Evolutionary conservation across 129 eudicot species (phyloP), one percentile per base, ranked within the genome.

Genomic region (Lactuca saligna): DNA sequence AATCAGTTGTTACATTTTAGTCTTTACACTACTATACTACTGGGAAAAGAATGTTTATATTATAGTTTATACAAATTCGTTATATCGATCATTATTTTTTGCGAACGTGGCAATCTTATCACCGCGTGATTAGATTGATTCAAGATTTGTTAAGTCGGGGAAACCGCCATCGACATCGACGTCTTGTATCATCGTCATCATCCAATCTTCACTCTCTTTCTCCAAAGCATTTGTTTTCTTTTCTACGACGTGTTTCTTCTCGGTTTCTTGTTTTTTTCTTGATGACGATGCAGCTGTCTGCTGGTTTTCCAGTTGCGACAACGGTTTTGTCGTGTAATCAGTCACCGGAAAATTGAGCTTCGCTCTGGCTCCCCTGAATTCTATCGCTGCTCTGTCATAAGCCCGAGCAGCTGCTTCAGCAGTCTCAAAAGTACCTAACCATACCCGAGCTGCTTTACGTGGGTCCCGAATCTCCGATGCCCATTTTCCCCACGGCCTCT

Each of bases 401-500:
- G 95, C 95, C 13, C 88, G 63, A 7, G 90, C 95, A 4, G 95
- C 95, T 17, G 76, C 90, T 41, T 82, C 95, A 1, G 86, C 95
- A 0, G 90, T 84, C 73, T 60, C 84, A 37, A 87, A 87, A 7
- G 95, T 87, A 13, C 95, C 95, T 39, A 87, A 82, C 95, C 95
- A 87, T 58, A 87, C 90, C 12, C 95, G 71, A 59, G 78, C 95
- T 15, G 95, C 95, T 44, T 66, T 84, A 3, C 82, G 79, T 0
- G 95, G 95, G 75, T 88, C 90, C 34, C 95, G 75, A 66, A 88
- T 88, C 75, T 88, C 95, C 46, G 95, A 80, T 4, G 95, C 95
- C 90, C 90, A 88, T 72, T 88, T 88, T 7, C 95, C 95, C 90
- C 90, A 85, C 17, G 95, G 95, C 69, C 95, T 39, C 72, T 87